Percentiles rank a stretch among this genome's conserved stretches.
These are phyloP conservation scores for Tympanopsis confertula DNA, from an alignment of 2,329 filamentous ascomycete species.

Conservation along the genomic window DNA sequence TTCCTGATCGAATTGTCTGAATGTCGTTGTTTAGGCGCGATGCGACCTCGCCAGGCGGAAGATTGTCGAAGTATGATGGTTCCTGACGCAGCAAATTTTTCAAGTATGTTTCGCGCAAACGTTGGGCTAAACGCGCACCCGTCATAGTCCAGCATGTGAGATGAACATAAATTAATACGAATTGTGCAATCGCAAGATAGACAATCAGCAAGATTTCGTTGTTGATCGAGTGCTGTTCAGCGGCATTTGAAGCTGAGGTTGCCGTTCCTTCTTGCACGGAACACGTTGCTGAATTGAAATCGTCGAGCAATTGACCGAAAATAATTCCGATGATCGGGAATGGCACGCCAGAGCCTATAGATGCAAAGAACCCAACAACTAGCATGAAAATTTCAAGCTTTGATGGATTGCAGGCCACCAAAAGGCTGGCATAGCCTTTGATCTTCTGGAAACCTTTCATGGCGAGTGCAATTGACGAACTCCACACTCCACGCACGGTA, in stretches of 20 bases:
- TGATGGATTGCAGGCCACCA: background rate
- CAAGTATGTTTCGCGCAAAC: background rate
- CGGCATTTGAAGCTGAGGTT: background rate
- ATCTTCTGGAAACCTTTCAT: background rate
- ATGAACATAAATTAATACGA: background rate
- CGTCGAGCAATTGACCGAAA: background rate
- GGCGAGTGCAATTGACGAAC: too few relatives aligned
- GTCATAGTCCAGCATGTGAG: background rate
- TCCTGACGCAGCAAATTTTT: background rate
- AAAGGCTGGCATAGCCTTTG: background rate
- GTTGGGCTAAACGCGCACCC: background rate
- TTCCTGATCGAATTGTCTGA: slow-evolving; percentile 29
- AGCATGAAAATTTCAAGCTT: background rate
- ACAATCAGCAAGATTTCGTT: background rate
- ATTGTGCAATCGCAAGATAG: background rate
- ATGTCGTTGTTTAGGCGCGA: slow-evolving; percentile 32
- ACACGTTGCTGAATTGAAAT: background rate
- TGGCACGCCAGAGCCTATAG: background rate
- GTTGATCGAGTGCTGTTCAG: background rate
- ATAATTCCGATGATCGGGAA: background rate
- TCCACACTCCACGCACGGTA: too few relatives aligned
- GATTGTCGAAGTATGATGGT: slow-evolving; percentile 29
- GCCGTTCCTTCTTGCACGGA: too few relatives aligned
- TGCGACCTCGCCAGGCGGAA: slow-evolving; percentile 30
- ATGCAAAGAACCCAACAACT: background rate